A percentile compares a stretch with the other conserved stretches of the same genome.
Evolutionary conservation across 768 basidiomycete species (phyloP).

Genomic region (Hygrophoropsis aurantiaca): DNA sequence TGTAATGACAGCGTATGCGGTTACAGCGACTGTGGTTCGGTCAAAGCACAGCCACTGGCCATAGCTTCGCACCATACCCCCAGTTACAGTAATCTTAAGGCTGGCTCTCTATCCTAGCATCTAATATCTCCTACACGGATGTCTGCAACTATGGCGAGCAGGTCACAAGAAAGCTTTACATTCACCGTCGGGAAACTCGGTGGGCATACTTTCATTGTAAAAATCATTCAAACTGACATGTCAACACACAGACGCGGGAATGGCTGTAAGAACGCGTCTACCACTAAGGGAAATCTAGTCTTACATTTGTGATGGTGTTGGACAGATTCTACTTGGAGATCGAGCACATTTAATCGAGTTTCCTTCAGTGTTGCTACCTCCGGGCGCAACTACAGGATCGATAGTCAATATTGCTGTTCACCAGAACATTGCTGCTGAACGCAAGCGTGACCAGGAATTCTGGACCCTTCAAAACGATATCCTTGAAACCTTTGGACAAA

Average conservation of each 20-base stretch:
- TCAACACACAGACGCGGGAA: conserved; percentile 72
- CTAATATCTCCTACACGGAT: background rate
- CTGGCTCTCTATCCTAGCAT: too few relatives aligned
- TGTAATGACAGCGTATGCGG: too few relatives aligned
- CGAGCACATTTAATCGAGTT: conserved; percentile 97
- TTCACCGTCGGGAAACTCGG: conserved; percentile 97
- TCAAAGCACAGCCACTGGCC: too few relatives aligned
- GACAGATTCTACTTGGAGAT: conserved; percentile 86
- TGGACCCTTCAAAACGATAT: conserved; percentile 84
- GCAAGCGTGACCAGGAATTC: conserved; percentile 78
- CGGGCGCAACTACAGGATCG: conserved; percentile 89
- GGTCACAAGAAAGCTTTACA: conserved; percentile 67
- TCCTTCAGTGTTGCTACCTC: conserved; percentile 91
- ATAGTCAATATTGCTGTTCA: conserved; percentile 97
- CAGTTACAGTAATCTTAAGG: too few relatives aligned
- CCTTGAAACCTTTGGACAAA: conserved; percentile 66
- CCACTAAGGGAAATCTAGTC: conserved; percentile 4
- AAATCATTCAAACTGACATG: conserved; percentile 6
- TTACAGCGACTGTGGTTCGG: too few relatives aligned
- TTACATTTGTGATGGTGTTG: background rate
- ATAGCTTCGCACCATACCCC: too few relatives aligned
- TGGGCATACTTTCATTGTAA: conserved; percentile 34
- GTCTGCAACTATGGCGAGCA: conserved; percentile 28
- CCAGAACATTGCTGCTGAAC: conserved; percentile 83
- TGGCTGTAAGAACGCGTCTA: conserved; percentile 64